Evolutionary conservation across 2,329 filamentous ascomycete species (phyloP).

Genomic region (Atkinsonella texensis): DNA sequence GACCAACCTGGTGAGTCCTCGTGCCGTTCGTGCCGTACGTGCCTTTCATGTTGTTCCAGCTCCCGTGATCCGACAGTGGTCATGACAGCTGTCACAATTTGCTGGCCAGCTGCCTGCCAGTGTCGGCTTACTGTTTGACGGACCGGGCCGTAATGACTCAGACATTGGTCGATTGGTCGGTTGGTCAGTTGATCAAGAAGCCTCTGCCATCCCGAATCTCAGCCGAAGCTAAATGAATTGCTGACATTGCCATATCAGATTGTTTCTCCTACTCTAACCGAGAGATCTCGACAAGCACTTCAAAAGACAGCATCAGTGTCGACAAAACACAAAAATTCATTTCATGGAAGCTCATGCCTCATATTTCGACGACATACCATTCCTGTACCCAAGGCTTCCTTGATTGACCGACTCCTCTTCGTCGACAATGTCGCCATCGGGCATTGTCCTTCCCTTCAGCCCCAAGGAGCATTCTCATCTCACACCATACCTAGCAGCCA

Average conservation of each 20-base stretch:
- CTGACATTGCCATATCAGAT: background rate
- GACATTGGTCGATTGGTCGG: background rate
- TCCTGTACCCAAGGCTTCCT: background rate
- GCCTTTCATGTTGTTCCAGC: background rate
- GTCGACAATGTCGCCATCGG: constrained; percentile 18
- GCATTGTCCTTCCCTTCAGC: constrained; percentile 30
- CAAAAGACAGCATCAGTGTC: too few species aligned
- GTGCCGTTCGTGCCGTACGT: too few species aligned
- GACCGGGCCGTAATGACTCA: background rate
- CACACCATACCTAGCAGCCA: constrained; percentile 41
- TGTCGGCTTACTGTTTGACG: too few species aligned
- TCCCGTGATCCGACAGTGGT: background rate
- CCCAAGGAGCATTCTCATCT: constrained; percentile 36
- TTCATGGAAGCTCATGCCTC: too few species aligned
- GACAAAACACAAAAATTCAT: too few species aligned
- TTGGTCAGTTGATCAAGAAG: too few species aligned
- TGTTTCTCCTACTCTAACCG: too few species aligned
- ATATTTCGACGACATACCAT: too few species aligned
- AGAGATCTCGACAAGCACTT: too few species aligned
- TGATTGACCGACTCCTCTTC: background rate
- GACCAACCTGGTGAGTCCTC: background rate
- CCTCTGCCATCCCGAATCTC: background rate
- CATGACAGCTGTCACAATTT: background rate
- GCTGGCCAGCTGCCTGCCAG: background rate
- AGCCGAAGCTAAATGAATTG: background rate